Evolutionary conservation across 345 rosid genomes (phyloP), one percentile per base, ranked within the genome.

Genomic region (Jatropha curcas): DNA sequence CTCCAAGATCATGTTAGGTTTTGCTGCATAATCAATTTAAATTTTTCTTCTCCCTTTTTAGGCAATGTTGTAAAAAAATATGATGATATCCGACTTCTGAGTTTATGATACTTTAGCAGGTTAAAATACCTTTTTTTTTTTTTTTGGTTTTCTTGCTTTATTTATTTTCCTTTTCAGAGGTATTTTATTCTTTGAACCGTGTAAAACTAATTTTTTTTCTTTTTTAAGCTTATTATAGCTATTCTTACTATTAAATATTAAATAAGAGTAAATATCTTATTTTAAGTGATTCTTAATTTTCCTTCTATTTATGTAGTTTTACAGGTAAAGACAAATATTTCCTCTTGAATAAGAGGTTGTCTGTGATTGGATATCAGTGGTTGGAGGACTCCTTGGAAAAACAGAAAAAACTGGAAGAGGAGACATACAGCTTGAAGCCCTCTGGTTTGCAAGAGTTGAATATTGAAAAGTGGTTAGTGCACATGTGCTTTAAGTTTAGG

Each of bases 321-420:
- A 75, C 78, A 10, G 70, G 52, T 68, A 71, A 57, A 45, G 96
- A 84, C 78, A 89, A 85, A 77, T 77, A 59, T 60, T 74, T 70
- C 71, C 66, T 90, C 25, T 41, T 73, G 58, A 87, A 77, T 77
- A 88, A 69, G 73, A 84, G 81, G 68, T 73, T 88, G 71, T 82
- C 77, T 75, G 88, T 92, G 71, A 86, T 95, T 74, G 76, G 79
- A 71, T 84, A 80, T 59, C 88, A 83, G 63, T 95, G 99, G 99
- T 77, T 95, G 80, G 97, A 89, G 50, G 86, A 89, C 60, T 89
- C 90, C 76, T 71, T 89, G 82, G 83, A 82, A 73, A 77, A 65
- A 64, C 88, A 83, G 75, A 71, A 84, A 61, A 88, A 84, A 78
- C 62, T 89, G 82, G 77, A 71, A n/a, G 97, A 92, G 82, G 90